These are phyloP conservation scores for Fusarium denticulatum DNA, from an alignment of 2,329 filamentous ascomycete species.

Conservation along the genomic window DNA sequence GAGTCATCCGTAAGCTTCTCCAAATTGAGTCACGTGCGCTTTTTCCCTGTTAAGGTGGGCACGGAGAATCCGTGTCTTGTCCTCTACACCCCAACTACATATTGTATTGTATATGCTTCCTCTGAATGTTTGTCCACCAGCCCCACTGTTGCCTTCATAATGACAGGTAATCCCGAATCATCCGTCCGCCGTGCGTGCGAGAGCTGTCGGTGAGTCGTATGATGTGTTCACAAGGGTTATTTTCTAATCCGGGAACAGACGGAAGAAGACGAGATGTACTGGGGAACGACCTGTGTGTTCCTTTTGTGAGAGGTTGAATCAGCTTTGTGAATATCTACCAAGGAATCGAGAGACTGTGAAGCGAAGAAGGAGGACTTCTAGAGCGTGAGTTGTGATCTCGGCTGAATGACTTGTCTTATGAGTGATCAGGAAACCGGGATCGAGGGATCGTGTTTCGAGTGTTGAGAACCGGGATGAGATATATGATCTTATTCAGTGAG, in stretches of 20 bases:
- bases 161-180: slow-evolving; percentile 12
- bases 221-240: background rate
- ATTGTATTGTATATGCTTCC: background rate
- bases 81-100: background rate
- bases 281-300: slow-evolving; percentile 35
- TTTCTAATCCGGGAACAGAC: background rate
- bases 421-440: background rate
- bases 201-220: slow-evolving; percentile 26
- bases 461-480: slow-evolving; percentile 10
- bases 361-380: slow-evolving; percentile 18
- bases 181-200: slow-evolving; percentile 27
- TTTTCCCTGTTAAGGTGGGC: slow-evolving; percentile 2
- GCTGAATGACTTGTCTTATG: background rate
- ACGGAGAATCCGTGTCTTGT: slow-evolving; percentile 9
- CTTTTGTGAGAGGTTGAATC: slow-evolving; percentile 32
- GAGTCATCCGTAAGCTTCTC: background rate
- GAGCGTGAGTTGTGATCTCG: slow-evolving; percentile 3
- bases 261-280: slow-evolving; percentile 39
- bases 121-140: background rate
- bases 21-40: slow-evolving; percentile 15
- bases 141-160: background rate
- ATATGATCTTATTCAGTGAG: slow-evolving; percentile 16
- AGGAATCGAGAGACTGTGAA: slow-evolving; percentile 21
- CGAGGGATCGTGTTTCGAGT: background rate
- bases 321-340: slow-evolving; percentile 28